These are phyloP conservation scores for Podaxis mareebaensis DNA, from an alignment of 768 basidiomycete genomes.

Conservation along the genomic window DNA sequence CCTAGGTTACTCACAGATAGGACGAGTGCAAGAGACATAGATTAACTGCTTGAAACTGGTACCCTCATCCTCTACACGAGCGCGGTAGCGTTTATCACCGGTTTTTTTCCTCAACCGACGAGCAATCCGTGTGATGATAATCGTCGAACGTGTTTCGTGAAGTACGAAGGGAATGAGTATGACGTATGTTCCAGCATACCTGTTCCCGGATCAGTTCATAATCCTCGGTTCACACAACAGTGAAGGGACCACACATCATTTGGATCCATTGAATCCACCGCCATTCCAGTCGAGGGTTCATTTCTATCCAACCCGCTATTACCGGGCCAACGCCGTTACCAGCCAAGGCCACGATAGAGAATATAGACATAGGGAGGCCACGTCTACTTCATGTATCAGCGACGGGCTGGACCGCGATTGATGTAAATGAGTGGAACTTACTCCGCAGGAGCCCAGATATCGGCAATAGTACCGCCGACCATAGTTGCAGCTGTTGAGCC, in stretches of 20 bases:
- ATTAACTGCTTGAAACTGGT: constrained; percentile 53
- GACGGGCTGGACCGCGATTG: neutral
- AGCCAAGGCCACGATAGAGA: constrained; percentile 57
- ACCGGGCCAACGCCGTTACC: constrained; percentile 68
- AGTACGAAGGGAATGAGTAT: constrained; percentile 51
- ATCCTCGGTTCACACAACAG: neutral
- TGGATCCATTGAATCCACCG: constrained; percentile 87
- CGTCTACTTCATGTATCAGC: constrained; percentile 43
- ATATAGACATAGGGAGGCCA: constrained; percentile 74
- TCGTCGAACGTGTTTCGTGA: constrained; percentile 67
- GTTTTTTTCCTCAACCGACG: constrained; percentile 58
- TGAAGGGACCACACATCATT: constrained; percentile 45
- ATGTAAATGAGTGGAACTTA: constrained; percentile 26
- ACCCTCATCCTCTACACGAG: constrained; percentile 55
- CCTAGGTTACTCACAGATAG: constrained; percentile 54
- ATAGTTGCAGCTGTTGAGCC: constrained; percentile 71
- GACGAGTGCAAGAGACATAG: constrained; percentile 64
- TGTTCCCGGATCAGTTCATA: constrained; percentile 1
- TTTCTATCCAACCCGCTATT: constrained; percentile 66
- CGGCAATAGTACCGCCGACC: constrained; percentile 69
- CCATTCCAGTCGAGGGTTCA: constrained; percentile 60
- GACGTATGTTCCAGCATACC: constrained; percentile 25
- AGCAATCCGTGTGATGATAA: constrained; percentile 64
- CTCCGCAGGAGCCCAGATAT: constrained; percentile 64
- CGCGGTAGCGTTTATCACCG: constrained; percentile 56